phyloP scores from a whole-genome alignment of 2,329 filamentous ascomycete species.

The Fusarium acutatum region DNA sequence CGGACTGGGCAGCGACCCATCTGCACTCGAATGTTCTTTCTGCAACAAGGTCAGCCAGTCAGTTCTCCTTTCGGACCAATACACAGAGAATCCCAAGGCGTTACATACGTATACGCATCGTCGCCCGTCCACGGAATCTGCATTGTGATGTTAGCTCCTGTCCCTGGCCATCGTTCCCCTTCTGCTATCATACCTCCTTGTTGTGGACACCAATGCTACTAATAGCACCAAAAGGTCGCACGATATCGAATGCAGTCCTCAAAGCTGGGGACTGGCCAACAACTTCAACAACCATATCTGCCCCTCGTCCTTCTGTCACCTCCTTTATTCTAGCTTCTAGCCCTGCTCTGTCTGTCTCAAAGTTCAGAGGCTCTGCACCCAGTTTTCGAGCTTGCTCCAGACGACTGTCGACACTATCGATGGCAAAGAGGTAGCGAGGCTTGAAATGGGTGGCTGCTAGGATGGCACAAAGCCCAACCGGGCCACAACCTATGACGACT shows the following conservation, averaged over 20 bases:
- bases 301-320: slow-evolving; percentile 80
- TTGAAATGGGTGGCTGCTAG: slow-evolving; percentile 79
- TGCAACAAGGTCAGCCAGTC: slow-evolving; percentile 42
- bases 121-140: slow-evolving; percentile 73
- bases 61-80: slow-evolving; percentile 5
- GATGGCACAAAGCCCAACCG: slow-evolving; percentile 84
- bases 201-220: slow-evolving; percentile 82
- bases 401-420: slow-evolving; percentile 80
- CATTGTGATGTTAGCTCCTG: slow-evolving; percentile 1
- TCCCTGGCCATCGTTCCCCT: neutral
- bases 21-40: slow-evolving; percentile 76
- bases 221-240: slow-evolving; percentile 77
- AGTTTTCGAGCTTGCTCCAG: slow-evolving; percentile 76
- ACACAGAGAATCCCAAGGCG: neutral
- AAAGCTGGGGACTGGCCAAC: slow-evolving; percentile 76
- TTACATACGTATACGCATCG: slow-evolving; percentile 66
- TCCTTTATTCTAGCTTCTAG: slow-evolving; percentile 76
- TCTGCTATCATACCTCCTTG: slow-evolving; percentile 62
- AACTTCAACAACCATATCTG: slow-evolving; percentile 84
- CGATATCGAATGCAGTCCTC: slow-evolving; percentile 73
- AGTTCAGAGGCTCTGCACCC: slow-evolving; percentile 86
- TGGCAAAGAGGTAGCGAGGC: slow-evolving; percentile 79
- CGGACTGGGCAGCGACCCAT: slow-evolving; percentile 82
- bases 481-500: slow-evolving; percentile 85
- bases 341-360: slow-evolving; percentile 70